A percentile compares a stretch with the other conserved stretches of the same genome.
phyloP scores from a whole-genome alignment of 164 flowering plant species.

The Annona squamosa region DNA sequence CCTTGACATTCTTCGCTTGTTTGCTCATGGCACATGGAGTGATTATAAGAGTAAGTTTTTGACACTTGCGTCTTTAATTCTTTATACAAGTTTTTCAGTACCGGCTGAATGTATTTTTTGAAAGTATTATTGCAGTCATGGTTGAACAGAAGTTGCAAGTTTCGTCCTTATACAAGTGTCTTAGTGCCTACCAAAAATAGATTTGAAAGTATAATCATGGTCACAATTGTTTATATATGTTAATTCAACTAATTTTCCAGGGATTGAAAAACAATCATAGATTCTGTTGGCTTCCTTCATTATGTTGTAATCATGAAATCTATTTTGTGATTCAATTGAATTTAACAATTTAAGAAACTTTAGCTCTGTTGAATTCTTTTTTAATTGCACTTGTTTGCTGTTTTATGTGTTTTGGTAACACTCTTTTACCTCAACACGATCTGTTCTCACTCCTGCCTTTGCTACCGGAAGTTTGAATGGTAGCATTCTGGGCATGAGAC shows the following conservation, averaged over 20 bases:
- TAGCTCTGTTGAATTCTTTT: not conserved
- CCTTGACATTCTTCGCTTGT: constrained; percentile 74
- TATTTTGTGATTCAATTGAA: not conserved
- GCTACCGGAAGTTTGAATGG: no score
- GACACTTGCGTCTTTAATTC: not conserved
- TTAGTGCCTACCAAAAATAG: no score
- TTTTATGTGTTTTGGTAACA: not conserved
- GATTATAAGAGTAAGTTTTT: constrained; percentile 76
- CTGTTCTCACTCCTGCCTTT: no score
- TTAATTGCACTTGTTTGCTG: not conserved
- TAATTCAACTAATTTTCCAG: not conserved
- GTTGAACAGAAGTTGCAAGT: no score
- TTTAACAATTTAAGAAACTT: no score
- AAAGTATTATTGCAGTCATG: not conserved
- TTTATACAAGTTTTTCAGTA: not conserved
- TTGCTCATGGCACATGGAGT: constrained; percentile 95
- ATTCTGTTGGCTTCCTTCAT: not conserved
- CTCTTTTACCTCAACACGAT: not conserved
- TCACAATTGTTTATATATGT: not conserved
- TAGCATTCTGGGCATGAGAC: no score
- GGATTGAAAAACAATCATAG: not conserved
- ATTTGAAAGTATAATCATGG: not conserved
- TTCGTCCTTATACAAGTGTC: no score
- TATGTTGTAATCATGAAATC: not conserved
- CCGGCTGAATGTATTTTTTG: not conserved